phyloP scores from a whole-genome alignment of 768 basidiomycete genomes.

The Cystofilobasidium bisporidii region DNA sequence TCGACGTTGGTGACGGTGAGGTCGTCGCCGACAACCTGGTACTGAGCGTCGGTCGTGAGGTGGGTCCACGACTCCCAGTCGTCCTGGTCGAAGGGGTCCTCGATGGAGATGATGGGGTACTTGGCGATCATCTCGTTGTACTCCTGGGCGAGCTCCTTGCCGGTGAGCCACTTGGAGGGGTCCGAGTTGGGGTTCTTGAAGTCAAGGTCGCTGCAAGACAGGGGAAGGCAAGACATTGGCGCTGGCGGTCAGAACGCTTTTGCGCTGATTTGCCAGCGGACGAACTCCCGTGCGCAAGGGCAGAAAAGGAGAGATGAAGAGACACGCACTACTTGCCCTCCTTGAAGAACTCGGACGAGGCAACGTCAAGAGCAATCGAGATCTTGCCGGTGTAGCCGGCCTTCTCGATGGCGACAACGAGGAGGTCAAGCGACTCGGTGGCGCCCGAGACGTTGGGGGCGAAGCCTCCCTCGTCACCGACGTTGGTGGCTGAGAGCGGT shows the following conservation, averaged over 20 bases:
- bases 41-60: slow-evolving; percentile 66
- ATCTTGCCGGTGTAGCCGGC: slow-evolving; percentile 98
- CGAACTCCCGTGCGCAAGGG: no score
- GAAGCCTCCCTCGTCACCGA: slow-evolving; percentile 99
- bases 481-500: slow-evolving; percentile 68
- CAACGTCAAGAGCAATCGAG: slow-evolving; percentile 96
- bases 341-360: slow-evolving; percentile 99
- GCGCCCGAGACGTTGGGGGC: slow-evolving; percentile 96
- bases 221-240: not conserved
- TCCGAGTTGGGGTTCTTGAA: slow-evolving; percentile 99
- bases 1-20: slow-evolving; percentile 94
- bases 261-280: no score
- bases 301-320: not conserved
- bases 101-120: slow-evolving; percentile 55
- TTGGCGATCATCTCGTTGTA: slow-evolving; percentile 62
- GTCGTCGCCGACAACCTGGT: slow-evolving; percentile 60
- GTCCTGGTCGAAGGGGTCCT: slow-evolving; percentile 99
- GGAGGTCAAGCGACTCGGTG: slow-evolving; percentile 92
- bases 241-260: no score
- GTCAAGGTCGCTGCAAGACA: slow-evolving; percentile 28
- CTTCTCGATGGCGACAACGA: slow-evolving; percentile 91
- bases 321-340: slow-evolving; percentile 75
- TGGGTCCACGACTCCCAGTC: slow-evolving; percentile 98
- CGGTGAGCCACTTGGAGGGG: slow-evolving; percentile 89
- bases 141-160: slow-evolving; percentile 80